Percentiles rank a stretch among this genome's conserved stretches.
phyloP scores from a whole-genome alignment of 208 protist species.

The Leptomonas pyrrhocoris region DNA sequence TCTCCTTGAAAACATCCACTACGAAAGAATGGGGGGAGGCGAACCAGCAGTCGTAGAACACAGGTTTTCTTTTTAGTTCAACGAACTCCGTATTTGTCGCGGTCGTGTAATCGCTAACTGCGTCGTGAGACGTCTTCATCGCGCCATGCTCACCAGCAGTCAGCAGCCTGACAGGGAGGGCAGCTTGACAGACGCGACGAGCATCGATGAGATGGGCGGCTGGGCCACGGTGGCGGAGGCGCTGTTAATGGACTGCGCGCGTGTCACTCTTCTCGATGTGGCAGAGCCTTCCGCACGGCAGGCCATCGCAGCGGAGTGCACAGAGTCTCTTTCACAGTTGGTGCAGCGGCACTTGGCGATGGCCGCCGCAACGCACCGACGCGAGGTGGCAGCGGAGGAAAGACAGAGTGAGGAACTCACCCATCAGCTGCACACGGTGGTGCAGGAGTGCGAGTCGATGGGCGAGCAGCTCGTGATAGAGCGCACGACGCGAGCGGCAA shows the following conservation, averaged over 20 bases:
- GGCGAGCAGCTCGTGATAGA: constrained; percentile 4
- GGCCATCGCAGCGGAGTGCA: constrained; percentile 8
- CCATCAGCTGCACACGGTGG: neutral
- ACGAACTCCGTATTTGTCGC: no score
- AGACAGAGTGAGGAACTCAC: constrained; percentile 2
- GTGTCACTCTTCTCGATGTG: constrained; percentile 23
- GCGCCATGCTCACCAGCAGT: constrained; percentile 15
- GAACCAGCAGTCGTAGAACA: no score
- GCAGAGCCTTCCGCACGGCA: constrained; percentile 38
- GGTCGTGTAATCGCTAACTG: no score
- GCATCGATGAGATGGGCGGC: constrained; percentile 32
- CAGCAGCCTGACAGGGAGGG: neutral
- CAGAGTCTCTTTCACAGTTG: constrained; percentile 9
- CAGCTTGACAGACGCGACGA: constrained; percentile 2
- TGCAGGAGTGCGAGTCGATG: constrained; percentile 10
- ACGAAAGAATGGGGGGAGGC: no score
- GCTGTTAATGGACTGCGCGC: constrained; percentile 30
- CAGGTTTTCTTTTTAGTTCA: no score
- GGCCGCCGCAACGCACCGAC: constrained; percentile 2
- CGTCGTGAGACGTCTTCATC: no score
- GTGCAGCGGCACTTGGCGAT: constrained; percentile 8
- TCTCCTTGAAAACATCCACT: no score
- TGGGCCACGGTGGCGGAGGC: constrained; percentile 39
- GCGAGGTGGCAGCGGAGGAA: constrained; percentile 3
- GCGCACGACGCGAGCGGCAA: constrained; percentile 4